These are phyloP conservation scores for Prunus mongolica DNA, from an alignment of 306 rosid genomes.

Conservation along the genomic window DNA sequence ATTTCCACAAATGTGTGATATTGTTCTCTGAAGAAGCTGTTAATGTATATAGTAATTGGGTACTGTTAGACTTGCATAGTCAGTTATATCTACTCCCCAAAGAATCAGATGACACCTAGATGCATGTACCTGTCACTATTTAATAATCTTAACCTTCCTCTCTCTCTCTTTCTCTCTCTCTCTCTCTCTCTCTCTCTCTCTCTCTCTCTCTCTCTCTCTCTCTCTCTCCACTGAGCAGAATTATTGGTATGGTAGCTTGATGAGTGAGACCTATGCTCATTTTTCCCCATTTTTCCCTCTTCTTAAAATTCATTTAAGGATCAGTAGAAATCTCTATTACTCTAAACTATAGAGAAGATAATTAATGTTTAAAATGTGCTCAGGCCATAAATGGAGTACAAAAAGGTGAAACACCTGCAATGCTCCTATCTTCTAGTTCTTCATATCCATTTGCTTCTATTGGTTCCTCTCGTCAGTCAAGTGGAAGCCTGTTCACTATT, in stretches of 20 bases:
- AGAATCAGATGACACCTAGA: background rate
- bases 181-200: background rate
- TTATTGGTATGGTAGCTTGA: background rate
- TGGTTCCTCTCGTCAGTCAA: conserved; percentile 45
- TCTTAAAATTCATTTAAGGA: background rate
- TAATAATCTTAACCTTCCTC: background rate
- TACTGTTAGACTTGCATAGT: background rate
- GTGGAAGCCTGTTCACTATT: conserved; percentile 85
- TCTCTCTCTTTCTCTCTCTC: background rate
- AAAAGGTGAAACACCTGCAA: conserved; percentile 85
- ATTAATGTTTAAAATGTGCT: conserved; percentile 10
- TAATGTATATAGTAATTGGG: background rate
- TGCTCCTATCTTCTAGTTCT: conserved; percentile 78
- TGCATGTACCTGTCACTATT: background rate
- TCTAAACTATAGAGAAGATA: conserved; percentile 4
- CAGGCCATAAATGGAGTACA: conserved; percentile 71
- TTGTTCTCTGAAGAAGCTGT: background rate
- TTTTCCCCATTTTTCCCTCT: background rate
- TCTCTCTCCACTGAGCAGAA: background rate
- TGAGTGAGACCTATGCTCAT: background rate
- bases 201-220: background rate
- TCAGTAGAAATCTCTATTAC: background rate
- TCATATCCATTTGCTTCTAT: conserved; percentile 35
- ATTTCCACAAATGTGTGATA: background rate
- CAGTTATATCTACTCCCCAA: background rate